A percentile compares a stretch with the other conserved stretches of the same genome.
These are phyloP conservation scores for Mycena olivaceomarginata DNA, from an alignment of 768 basidiomycete species.

Conservation along the genomic window DNA sequence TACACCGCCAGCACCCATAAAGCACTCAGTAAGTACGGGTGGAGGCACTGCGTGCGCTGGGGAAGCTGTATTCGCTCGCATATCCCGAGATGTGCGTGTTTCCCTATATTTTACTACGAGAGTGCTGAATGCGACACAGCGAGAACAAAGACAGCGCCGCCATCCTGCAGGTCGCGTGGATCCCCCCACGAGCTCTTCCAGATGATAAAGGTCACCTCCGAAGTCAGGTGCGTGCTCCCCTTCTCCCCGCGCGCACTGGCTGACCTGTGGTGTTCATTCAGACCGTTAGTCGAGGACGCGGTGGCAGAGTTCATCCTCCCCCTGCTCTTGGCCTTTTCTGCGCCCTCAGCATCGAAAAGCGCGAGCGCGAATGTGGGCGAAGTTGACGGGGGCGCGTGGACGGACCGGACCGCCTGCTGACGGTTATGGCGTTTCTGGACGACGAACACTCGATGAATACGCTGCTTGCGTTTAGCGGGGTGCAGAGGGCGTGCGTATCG, in stretches of 20 bases:
- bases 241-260: not conserved
- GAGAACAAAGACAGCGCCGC: slow-evolving; percentile 87
- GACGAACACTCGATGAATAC: slow-evolving; percentile 71
- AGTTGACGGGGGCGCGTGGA: slow-evolving; percentile 90
- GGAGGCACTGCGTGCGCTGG: slow-evolving; percentile 87
- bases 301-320: slow-evolving; percentile 89
- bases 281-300: slow-evolving; percentile 79
- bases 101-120: not conserved
- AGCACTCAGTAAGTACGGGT: slow-evolving; percentile 74
- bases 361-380: slow-evolving; percentile 56
- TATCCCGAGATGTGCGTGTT: slow-evolving; percentile 91
- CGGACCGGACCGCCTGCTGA: slow-evolving; percentile 88
- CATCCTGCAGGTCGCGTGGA: no score
- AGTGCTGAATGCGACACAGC: slow-evolving; percentile 61
- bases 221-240: slow-evolving; percentile 69
- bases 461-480: slow-evolving; percentile 75
- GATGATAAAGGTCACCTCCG: slow-evolving; percentile 68
- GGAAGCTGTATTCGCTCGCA: slow-evolving; percentile 86
- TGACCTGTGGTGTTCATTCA: not conserved
- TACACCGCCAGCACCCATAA: no score
- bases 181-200: no score
- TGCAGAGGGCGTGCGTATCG: slow-evolving; percentile 76
- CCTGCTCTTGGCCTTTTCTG: slow-evolving; percentile 69
- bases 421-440: slow-evolving; percentile 82
- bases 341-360: slow-evolving; percentile 66